Evolutionary conservation across 2,329 filamentous ascomycete genomes (phyloP).

Genomic region (Aspergillus aculeatus): DNA sequence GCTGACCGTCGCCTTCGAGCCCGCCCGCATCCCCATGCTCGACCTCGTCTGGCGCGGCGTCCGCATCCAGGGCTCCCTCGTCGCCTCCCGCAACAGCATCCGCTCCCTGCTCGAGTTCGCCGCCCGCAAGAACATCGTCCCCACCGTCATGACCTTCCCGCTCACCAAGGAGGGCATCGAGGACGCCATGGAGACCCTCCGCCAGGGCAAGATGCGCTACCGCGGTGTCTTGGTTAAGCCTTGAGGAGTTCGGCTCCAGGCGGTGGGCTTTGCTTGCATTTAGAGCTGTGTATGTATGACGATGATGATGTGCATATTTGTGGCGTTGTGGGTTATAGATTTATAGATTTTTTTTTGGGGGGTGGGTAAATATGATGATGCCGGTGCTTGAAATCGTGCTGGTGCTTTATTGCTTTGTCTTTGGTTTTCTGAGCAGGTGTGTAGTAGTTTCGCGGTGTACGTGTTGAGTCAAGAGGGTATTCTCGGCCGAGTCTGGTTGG

Average conservation of each 20-base stretch:
- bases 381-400: too few relatives aligned
- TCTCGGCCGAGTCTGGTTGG: too few relatives aligned
- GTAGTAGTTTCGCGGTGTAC: too few relatives aligned
- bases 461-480: too few relatives aligned
- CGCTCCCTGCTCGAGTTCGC: constrained; percentile 67
- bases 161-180: constrained; percentile 52
- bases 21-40: constrained; percentile 39
- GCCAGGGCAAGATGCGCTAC: constrained; percentile 49
- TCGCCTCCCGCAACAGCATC: constrained; percentile 60
- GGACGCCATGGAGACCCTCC: constrained; percentile 47
- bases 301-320: neutral
- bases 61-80: constrained; percentile 62
- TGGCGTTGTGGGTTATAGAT: too few relatives aligned
- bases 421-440: too few relatives aligned
- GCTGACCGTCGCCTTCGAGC: constrained; percentile 25
- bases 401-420: too few relatives aligned
- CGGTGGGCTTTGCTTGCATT: too few relatives aligned
- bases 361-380: too few relatives aligned
- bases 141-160: constrained; percentile 63
- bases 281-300: neutral
- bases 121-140: constrained; percentile 58
- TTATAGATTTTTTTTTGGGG: too few relatives aligned
- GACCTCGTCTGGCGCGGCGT: constrained; percentile 54
- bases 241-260: neutral
- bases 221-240: constrained; percentile 15